Evolutionary conservation across 2,329 filamentous ascomycete genomes (phyloP).

Genomic region (Myriosclerotinia curreyana): DNA sequence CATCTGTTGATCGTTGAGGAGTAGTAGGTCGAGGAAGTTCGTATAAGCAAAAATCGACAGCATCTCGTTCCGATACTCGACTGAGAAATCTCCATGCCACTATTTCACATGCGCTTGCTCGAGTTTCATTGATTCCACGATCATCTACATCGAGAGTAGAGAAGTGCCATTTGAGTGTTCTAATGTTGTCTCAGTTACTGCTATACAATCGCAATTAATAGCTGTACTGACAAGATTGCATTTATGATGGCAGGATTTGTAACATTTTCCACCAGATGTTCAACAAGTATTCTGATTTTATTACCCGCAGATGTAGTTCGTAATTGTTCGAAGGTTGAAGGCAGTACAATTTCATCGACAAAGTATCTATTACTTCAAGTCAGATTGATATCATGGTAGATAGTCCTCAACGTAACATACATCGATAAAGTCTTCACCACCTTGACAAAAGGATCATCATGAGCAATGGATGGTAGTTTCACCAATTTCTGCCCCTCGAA

Average conservation of each 20-base stretch:
- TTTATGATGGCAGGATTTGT: conserved; percentile 69
- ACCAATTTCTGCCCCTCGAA: conserved; percentile 7
- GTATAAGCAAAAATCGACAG: conserved; percentile 70
- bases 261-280: conserved; percentile 60
- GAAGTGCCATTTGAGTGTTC: conserved; percentile 74
- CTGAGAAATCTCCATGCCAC: conserved; percentile 77
- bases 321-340: conserved; percentile 71
- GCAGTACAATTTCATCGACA: conserved; percentile 58
- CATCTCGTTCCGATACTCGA: conserved; percentile 67
- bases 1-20: conserved; percentile 13
- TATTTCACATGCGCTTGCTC: conserved; percentile 74
- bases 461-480: conserved; percentile 54
- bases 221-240: conserved; percentile 62
- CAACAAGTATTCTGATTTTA: conserved; percentile 56
- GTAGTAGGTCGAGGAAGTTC: conserved; percentile 54
- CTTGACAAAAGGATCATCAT: conserved; percentile 59
- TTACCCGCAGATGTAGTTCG: conserved; percentile 62
- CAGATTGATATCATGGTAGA: background rate
- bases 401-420: conserved; percentile 41
- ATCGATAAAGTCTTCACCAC: conserved; percentile 65
- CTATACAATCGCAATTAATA: background rate
- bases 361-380: conserved; percentile 52
- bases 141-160: conserved; percentile 57
- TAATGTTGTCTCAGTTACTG: conserved; percentile 39
- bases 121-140: conserved; percentile 63